A percentile compares a stretch with the other conserved stretches of the same genome.
Conservation (phyloP, 1,284 basidiomycete species). For the Cerrena zonata region DNA sequence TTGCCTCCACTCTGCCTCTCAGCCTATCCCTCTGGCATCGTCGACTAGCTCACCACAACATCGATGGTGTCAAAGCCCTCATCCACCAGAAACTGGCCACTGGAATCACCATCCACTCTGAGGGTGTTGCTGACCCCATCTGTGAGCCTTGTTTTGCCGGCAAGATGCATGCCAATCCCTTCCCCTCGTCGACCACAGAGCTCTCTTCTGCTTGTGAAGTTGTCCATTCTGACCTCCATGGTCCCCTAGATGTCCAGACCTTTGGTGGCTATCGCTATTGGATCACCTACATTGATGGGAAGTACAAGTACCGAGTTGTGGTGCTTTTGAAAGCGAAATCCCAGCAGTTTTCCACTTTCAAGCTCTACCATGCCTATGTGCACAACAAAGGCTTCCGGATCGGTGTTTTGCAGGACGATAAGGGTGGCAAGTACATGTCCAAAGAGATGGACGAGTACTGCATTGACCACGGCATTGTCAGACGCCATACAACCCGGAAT, state of each 20-base stretch:
- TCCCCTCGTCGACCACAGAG: slow-evolving; percentile 16
- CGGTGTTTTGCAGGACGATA: slow-evolving; percentile 25
- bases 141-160: slow-evolving; percentile 20
- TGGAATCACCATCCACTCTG: slow-evolving; percentile 10
- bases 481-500: slow-evolving; percentile 21
- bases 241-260: slow-evolving; percentile 15
- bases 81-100: slow-evolving; percentile 2
- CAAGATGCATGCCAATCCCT: slow-evolving; percentile 14
- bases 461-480: slow-evolving; percentile 22
- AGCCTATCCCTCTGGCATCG: slow-evolving; percentile 15
- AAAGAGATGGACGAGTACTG: slow-evolving; percentile 20
- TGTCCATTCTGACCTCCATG: slow-evolving; percentile 29
- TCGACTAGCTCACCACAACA: slow-evolving; percentile 11
- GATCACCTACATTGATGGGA: slow-evolving; percentile 32
- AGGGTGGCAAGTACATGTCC: slow-evolving; percentile 26
- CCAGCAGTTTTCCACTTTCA: slow-evolving; percentile 16
- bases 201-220: slow-evolving; percentile 27
- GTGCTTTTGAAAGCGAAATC: slow-evolving; percentile 16
- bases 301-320: slow-evolving; percentile 16
- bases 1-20: slow-evolving; percentile 7
- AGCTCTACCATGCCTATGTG: slow-evolving; percentile 15
- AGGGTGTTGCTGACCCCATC: slow-evolving; percentile 16
- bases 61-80: neutral
- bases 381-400: slow-evolving; percentile 21
- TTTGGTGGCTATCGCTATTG: slow-evolving; percentile 30